Percentiles rank a stretch among this genome's conserved stretches.
phyloP scores from a whole-genome alignment of 2,329 filamentous ascomycete genomes.

The Aspergillus japonicus region DNA sequence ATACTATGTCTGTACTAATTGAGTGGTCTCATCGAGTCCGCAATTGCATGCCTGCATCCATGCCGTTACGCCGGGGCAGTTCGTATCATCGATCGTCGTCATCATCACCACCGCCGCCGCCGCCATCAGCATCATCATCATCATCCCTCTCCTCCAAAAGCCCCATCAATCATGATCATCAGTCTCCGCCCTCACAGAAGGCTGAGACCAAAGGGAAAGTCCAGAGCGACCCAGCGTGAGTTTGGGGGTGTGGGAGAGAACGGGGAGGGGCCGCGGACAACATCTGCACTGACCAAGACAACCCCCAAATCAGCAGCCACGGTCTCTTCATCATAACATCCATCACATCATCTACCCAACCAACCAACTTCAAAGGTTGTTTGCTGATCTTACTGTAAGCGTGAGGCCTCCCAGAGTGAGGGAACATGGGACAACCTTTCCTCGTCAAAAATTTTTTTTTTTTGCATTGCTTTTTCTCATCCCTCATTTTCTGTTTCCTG shows the following conservation, averaged over 20 bases:
- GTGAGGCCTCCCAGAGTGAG: not conserved
- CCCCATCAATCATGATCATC: not conserved
- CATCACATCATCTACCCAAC: constrained; percentile 2
- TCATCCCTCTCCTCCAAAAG: not conserved
- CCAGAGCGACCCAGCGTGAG: constrained; percentile 7
- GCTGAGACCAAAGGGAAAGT: constrained; percentile 4
- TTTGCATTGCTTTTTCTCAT: constrained; percentile 3
- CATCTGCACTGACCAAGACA: constrained; percentile 1
- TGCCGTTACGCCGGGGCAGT: not conserved
- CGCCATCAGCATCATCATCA: not conserved
- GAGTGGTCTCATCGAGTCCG: not conserved
- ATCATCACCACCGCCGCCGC: not conserved
- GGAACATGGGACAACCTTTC: constrained; percentile 3
- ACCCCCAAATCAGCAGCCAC: not conserved
- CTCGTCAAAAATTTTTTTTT: not conserved
- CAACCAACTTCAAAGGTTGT: not conserved
- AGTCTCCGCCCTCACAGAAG: not conserved
- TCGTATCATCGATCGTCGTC: not conserved
- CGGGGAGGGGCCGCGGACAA: constrained; percentile 1
- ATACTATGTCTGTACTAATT: not conserved
- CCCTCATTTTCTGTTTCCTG: constrained; percentile 1
- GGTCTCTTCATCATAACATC: constrained; percentile 2
- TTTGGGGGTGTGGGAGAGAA: not conserved
- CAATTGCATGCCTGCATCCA: not conserved
- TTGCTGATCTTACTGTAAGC: constrained; percentile 17